These are phyloP conservation scores for Leccinum disarticulatum DNA, from an alignment of 768 basidiomycete species.

Conservation along the genomic window DNA sequence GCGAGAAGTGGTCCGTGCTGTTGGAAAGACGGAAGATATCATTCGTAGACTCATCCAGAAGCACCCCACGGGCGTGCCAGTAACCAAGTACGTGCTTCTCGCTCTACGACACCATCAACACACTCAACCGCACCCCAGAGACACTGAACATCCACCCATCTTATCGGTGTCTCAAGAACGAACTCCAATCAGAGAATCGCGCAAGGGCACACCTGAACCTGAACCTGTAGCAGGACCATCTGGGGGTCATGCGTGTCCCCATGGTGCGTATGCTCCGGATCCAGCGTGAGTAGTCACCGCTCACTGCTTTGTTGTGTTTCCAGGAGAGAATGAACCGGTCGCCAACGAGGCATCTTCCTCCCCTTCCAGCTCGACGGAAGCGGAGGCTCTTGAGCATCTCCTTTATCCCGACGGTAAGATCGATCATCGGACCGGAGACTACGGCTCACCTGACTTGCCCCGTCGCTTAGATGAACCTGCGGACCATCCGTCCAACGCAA, in stretches of 20 bases:
- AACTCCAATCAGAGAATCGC: not conserved
- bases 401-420: conserved; percentile 11
- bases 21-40: conserved; percentile 30
- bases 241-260: not conserved
- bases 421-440: not conserved
- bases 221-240: not conserved
- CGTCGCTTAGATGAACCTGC: conserved; percentile 10
- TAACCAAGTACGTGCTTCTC: conserved; percentile 6
- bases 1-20: conserved; percentile 27
- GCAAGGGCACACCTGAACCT: not conserved
- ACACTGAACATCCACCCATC: not conserved
- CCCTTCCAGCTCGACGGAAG: conserved; percentile 10
- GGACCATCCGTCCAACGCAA: not conserved
- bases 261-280: conserved; percentile 4
- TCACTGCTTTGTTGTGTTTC: not conserved
- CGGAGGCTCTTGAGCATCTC: conserved; percentile 13
- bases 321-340: conserved; percentile 8
- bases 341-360: not conserved
- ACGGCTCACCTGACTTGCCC: not conserved
- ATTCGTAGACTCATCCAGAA: conserved; percentile 26
- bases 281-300: not conserved
- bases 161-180: conserved; percentile 5
- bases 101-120: not conserved
- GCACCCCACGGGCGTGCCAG: conserved; percentile 29
- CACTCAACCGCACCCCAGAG: conserved; percentile 4